Evolutionary conservation across 1,284 basidiomycete genomes (phyloP), one percentile per base, ranked within the genome.

Genomic region (Moesziomyces parantarcticus): DNA sequence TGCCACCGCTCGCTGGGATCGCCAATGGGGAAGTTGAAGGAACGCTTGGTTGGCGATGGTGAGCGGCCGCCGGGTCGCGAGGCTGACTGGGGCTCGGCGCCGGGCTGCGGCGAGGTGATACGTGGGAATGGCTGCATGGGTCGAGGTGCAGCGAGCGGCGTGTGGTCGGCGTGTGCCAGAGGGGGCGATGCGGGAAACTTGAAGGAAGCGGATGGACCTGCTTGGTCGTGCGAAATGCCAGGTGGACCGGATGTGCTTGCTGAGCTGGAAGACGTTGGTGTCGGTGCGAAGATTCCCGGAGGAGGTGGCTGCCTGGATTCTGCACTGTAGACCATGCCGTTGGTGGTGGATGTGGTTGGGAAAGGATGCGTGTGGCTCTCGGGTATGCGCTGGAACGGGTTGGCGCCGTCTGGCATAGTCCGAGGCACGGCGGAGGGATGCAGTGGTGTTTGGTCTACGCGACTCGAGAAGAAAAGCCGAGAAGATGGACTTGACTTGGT

Each of bases 1-100:
- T 75, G 67, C 78, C 78, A 80, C 16, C 78, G 55, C 25, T 80
- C 78, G 50, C 69, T 63, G 16, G 73, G 58, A 49, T 76, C 74
- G 18, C 75, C 73, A 39, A 75, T 71, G 5, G 63, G 68, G 44
- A 77, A 78, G 47, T 64, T 71, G 72, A 72, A 75, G 32, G 62
- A 58, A 7, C 73, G 58, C 53, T 75, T 78, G 9, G 76, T 55
- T 1, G 78, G 78, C 10, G 78, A 80, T 7, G 76, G 75, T 14
- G 78, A 75, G n/a, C 76, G 59, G 16, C 61, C 76, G 29, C 51
- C 51, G 14, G 62, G 53, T 23, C 43, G 25, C 39, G 45, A 43
- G 9, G 26, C 50, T 21, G 47, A 25, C 16, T 41, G 47, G 10
- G 40, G 25, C 36, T 62, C 59, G 16, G 64, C 71, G 10, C 41